Evolutionary conservation across 2,329 filamentous ascomycete genomes (phyloP), one percentile per base, ranked within the genome.

Genomic region (Fusarium fujikuroi): DNA sequence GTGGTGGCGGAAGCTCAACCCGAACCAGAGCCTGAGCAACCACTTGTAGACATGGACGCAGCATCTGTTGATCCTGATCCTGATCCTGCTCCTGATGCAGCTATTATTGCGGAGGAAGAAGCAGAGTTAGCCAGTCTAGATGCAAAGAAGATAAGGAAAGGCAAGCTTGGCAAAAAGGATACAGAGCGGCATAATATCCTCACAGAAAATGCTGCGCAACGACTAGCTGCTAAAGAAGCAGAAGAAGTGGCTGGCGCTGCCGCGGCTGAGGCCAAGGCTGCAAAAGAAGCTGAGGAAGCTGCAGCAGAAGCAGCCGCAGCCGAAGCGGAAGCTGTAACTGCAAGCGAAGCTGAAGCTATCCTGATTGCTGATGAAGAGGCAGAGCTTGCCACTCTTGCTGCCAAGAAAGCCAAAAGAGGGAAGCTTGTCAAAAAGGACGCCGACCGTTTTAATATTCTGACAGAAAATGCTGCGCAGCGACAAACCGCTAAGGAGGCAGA

Each of bases 181-280:
- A 60, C 60, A 18, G 75, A 76, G 11, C 61, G 75, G 34, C 70
- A 69, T 16, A 76, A 70, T 8, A 36, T 72, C 50, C 65, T 77
- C 5, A 66, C 47, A 8, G 69, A 76, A 42, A 77, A 76, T 28
- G 73, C 57, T 40, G 52, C 54, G 34, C 52, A 72, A 53, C 60
- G 75, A 58, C 53, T 66, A 30, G 75, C 75, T 28, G 63, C 70
- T 16, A 64, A 36, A 21, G 69, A 56, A 58, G 70, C 77, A 4
- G 75, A 77, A 23, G 68, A 76, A 44, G 75, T 73, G 9, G 78
- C 77, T 21, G 60, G 11, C 11, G 74, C 59, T 12, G 79, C 81
- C 52, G 79, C 54, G 37, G 60, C 37, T 25, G 75, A 59, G 14
- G 28, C 59, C 34, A 44, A 73, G 36, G 70, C 66, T 25, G 66